Base-by-base conservation (phyloP, 1,139 yeast genomes). In the Hyphopichia khmerensis region DNA sequence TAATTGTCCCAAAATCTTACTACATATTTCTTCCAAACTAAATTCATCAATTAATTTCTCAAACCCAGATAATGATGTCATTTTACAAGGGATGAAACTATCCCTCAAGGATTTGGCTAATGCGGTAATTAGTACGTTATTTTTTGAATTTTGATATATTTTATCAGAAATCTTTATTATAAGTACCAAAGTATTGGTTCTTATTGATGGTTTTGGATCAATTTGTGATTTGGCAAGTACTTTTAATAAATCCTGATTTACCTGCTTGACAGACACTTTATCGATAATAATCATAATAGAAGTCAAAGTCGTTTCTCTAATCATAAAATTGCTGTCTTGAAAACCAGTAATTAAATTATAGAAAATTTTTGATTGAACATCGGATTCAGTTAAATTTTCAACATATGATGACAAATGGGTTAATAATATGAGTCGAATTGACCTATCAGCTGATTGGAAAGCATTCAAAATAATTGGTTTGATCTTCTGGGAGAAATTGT, bases 141-240 rank as follows among this genome's bases (percentile, higher is more conserved):
- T 74, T 47, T 84, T 72, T 2, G 88, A 80, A 17, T 65, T 67
- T 19, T 72, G 66, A 46, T 84, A 84, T 48, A 93, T 77, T 47
- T 75, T 69, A 27, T 75, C 67, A 0, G 96, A 84, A 27, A 93
- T 82, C 46, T 80, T 80, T 23, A 89, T 83, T 21, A 93, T 76
- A 35, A 89, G 75, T 21, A 88, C 76, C 18, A 95, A 78, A 0
- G 98, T 91, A 62, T 89, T 87, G 6, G 93, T 89, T 51, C 99
- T 69, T 16, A 93, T 87, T 19, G 88, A 87, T 1, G 95, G 84
- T 44, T 84, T 84, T 2, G 83, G 80, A 57, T 93, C 99, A 60
- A 79, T 84, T 60, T 91, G 98, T 1, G 96, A 80, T 57, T 87
- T 88, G 1, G 98, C 98, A 45, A 93, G 67, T 39, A 82, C 77